These are phyloP conservation scores for Phoma sp. DNA, from an alignment of 2,329 filamentous ascomycete genomes.

Conservation along the genomic window DNA sequence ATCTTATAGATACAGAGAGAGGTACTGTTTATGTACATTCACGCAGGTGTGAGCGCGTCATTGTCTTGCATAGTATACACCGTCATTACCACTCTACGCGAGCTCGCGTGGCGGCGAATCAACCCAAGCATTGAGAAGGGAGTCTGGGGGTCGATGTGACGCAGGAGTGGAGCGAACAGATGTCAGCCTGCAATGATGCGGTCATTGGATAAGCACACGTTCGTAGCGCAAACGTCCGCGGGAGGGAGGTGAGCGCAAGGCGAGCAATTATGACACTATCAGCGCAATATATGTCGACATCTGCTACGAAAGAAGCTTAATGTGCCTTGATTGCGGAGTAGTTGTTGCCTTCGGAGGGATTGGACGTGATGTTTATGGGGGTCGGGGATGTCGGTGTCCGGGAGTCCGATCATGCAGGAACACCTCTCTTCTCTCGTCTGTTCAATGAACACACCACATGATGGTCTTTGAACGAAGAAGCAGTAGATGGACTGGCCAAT, in stretches of 20 bases:
- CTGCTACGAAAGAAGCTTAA: slow-evolving; percentile 1
- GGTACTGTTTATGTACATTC: slow-evolving; percentile 11
- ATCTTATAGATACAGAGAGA: slow-evolving; percentile 10
- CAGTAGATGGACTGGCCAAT: too few species aligned
- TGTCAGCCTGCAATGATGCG: slow-evolving; percentile 15
- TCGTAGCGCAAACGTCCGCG: background rate
- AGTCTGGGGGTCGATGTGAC: slow-evolving; percentile 1
- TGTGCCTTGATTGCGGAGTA: background rate
- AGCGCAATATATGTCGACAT: slow-evolving; percentile 7
- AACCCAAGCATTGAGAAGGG: background rate
- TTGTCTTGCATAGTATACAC: background rate
- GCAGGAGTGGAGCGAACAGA: slow-evolving; percentile 3
- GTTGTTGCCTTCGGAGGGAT: background rate
- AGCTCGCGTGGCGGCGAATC: slow-evolving; percentile 12
- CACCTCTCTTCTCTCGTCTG: too few species aligned
- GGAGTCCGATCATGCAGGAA: background rate
- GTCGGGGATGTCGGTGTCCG: background rate
- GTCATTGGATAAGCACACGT: slow-evolving; percentile 8
- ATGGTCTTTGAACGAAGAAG: too few species aligned
- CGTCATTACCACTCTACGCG: slow-evolving; percentile 6
- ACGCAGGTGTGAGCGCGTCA: slow-evolving; percentile 6
- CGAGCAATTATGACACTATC: background rate
- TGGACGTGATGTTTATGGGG: slow-evolving; percentile 1
- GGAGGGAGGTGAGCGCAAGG: background rate
- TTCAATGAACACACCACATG: too few species aligned